Evolutionary conservation across 768 basidiomycete genomes (phyloP).

Genomic region (Russula brevipes): DNA sequence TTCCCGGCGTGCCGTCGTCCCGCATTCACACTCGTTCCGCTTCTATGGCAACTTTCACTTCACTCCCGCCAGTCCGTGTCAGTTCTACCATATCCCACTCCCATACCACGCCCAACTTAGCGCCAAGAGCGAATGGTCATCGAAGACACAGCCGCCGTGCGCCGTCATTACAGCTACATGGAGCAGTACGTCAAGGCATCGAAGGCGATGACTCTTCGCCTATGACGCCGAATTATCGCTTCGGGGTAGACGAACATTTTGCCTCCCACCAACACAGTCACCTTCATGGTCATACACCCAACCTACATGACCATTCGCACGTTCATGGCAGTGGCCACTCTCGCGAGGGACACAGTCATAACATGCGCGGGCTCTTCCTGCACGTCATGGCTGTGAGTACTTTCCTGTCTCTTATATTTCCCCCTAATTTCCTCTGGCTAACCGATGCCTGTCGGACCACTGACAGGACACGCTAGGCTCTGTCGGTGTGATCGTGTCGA

Average conservation of each 20-base stretch:
- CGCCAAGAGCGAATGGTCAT: not conserved
- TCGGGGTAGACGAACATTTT: slow-evolving; percentile 50
- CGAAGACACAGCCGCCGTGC: slow-evolving; percentile 17
- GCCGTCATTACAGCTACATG: slow-evolving; percentile 23
- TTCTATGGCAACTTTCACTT: slow-evolving; percentile 22
- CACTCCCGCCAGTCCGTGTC: slow-evolving; percentile 26
- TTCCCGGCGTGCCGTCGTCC: slow-evolving; percentile 4
- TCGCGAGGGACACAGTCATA: slow-evolving; percentile 89
- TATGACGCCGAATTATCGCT: slow-evolving; percentile 59
- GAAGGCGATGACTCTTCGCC: slow-evolving; percentile 41
- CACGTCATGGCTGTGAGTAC: slow-evolving; percentile 83
- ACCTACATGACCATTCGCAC: slow-evolving; percentile 50
- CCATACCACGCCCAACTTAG: slow-evolving; percentile 14
- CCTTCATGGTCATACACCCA: slow-evolving; percentile 35
- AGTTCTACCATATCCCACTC: slow-evolving; percentile 27
- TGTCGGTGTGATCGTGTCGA: slow-evolving; percentile 96
- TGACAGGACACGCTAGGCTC: slow-evolving; percentile 88
- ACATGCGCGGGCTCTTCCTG: slow-evolving; percentile 98
- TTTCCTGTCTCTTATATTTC: slow-evolving; percentile 29
- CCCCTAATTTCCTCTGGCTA: slow-evolving; percentile 14
- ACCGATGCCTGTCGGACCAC: not conserved
- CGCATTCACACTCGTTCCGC: slow-evolving; percentile 28
- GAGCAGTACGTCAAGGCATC: slow-evolving; percentile 7
- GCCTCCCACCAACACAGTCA: slow-evolving; percentile 38
- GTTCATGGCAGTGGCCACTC: slow-evolving; percentile 37